These are phyloP conservation scores for Trypanosoma congolense DNA, from an alignment of 208 protist genomes.

Conservation along the genomic window DNA sequence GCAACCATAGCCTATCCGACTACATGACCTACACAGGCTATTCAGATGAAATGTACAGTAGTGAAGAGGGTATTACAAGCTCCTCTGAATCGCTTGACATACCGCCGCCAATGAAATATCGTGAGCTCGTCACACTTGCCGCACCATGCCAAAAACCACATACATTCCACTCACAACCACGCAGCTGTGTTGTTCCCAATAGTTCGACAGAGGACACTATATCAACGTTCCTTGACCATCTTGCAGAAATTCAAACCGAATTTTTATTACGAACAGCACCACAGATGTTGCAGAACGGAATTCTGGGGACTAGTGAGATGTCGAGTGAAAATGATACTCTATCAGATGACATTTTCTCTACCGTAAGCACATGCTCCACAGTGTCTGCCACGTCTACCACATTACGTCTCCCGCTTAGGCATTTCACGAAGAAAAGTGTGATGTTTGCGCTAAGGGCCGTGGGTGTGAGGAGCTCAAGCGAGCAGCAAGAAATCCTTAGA, in stretches of 20 bases:
- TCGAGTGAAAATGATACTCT: no score
- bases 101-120: not conserved
- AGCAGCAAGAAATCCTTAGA: constrained; percentile 6
- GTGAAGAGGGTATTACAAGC: not conserved
- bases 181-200: constrained; percentile 33
- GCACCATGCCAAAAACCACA: constrained; percentile 34
- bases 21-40: not conserved
- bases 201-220: constrained; percentile 40
- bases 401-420: constrained; percentile 4
- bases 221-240: constrained; percentile 36
- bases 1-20: not conserved
- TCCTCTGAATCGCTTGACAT: not conserved
- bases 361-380: no score
- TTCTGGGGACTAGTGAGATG: not conserved
- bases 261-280: not conserved
- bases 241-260: constrained; percentile 38
- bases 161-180: constrained; percentile 26
- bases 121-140: constrained; percentile 43
- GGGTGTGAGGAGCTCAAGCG: constrained; percentile 9
- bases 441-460: constrained; percentile 21
- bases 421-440: constrained; percentile 19
- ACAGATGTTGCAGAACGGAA: not conserved
- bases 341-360: no score
- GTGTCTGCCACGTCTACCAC: not conserved
- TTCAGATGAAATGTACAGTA: not conserved